phyloP scores from a whole-genome alignment of 805 yeast genomes.

The Suhomyces kilbournensis region DNA sequence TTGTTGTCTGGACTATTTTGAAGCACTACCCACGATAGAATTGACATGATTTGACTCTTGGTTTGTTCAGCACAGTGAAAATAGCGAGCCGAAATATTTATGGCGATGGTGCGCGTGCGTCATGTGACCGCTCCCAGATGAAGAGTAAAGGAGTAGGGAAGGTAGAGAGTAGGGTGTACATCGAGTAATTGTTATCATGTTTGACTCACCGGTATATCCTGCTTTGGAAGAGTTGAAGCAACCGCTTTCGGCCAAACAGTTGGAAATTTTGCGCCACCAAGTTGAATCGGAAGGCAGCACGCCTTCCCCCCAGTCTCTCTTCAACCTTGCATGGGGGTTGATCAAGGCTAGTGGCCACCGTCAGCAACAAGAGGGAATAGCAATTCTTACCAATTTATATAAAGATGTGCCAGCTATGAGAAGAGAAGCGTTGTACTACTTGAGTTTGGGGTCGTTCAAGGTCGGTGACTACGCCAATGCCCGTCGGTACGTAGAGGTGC shows the following conservation, averaged over 20 bases:
- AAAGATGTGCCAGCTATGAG: conserved; percentile 78
- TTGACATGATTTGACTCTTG: background rate
- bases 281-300: conserved; percentile 77
- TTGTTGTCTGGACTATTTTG: conserved; percentile 49
- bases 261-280: conserved; percentile 72
- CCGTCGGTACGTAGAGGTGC: conserved; percentile 75
- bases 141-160: background rate
- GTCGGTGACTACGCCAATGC: conserved; percentile 85
- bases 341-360: conserved; percentile 62
- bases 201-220: conserved; percentile 22
- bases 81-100: background rate
- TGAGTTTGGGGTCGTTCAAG: conserved; percentile 84
- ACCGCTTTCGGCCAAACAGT: conserved; percentile 70
- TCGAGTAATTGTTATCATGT: background rate
- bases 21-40: conserved; percentile 9
- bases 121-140: background rate
- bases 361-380: conserved; percentile 78
- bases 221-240: conserved; percentile 40
- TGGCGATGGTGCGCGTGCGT: background rate
- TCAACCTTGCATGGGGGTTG: conserved; percentile 96
- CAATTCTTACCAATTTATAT: conserved; percentile 65
- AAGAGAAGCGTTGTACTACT: conserved; percentile 84
- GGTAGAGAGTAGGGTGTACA: no score
- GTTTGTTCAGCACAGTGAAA: background rate
- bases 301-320: conserved; percentile 78